Base-by-base conservation (phyloP, 176 grass and related monocot genomes). In the Tillandsia leiboldiana region DNA sequence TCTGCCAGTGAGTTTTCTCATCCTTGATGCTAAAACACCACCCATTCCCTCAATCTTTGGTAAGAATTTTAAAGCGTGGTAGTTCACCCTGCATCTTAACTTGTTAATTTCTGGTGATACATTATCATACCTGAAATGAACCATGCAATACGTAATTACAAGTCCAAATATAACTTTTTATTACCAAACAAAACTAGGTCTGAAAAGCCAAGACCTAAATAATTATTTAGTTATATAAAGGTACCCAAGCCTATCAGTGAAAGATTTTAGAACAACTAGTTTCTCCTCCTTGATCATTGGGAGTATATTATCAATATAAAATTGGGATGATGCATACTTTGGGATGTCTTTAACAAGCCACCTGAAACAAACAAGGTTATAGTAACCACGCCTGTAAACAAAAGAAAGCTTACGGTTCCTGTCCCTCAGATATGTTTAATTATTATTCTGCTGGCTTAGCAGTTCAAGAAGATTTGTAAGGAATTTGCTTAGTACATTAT, bases 251-350 rank as follows among this genome's bases (percentile, higher is more conserved):
- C 89, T 92, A 83, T 97, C 94, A 53, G 90, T 89, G 22, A 97
- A 97, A 13, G 94, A 89, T 51, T 97, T 97, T 65, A 97, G 79
- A 59, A 89, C 89, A 89, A 97, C 92, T 85, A 97, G 92, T 53
- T 83, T 87, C 79, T 97, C 92, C 69, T 92, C 94, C 79, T 83
- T 92, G 75, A 97, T 83, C 82, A 89, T 97, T 67, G 89, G 94
- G 85, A 97, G 89, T 63, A 97, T 89, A 67, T 97, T 97, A 66
- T 97, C 89, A 54, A 97, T 92, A 54, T 97, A 97, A 72, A 97
- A 97, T 10, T 97, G 81, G 33, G 94, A 89, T 2, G 89, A 85
- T 74, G 89, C 89, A 75, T 97, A 97, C 74, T 97, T 97, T 59
- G 94, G 89, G 52, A 97, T 85, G 72, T 97, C 92, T 83, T 97